Evolutionary conservation across 139 green algal genomes (phyloP).

Genomic region (Micractinium sp.): DNA sequence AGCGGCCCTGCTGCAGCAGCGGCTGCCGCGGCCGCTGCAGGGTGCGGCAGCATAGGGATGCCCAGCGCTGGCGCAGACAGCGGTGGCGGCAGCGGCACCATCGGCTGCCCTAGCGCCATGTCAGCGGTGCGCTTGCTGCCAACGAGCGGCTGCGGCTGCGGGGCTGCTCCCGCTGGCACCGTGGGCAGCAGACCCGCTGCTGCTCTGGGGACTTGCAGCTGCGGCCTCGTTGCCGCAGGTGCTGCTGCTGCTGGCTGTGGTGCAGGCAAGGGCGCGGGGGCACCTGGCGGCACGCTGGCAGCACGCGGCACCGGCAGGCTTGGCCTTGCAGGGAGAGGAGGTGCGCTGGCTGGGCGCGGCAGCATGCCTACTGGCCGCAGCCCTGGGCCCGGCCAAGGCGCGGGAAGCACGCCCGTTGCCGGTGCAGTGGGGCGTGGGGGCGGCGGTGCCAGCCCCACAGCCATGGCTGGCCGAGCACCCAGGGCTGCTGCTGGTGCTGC

Average conservation of each 20-base stretch:
- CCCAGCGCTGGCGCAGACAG: neutral
- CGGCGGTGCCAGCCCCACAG: neutral
- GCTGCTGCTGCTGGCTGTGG: neutral
- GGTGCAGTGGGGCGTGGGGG: neutral
- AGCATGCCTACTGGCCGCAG: neutral
- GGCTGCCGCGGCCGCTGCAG: neutral
- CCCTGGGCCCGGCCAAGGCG: neutral
- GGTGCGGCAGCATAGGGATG: conserved; percentile 12
- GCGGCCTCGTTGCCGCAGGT: neutral
- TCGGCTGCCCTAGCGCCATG: neutral
- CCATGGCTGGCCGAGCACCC: neutral
- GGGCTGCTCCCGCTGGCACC: neutral
- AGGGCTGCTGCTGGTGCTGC: neutral
- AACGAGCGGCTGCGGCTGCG: neutral
- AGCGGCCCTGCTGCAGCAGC: neutral
- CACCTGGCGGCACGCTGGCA: neutral
- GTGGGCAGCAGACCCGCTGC: neutral
- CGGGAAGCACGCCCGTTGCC: neutral
- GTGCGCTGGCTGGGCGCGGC: conserved; percentile 4
- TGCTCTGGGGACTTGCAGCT: neutral
- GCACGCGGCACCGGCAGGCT: neutral
- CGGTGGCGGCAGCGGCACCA: neutral
- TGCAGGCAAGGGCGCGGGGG: neutral
- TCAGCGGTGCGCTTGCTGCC: conserved; percentile 15
- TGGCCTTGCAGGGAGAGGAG: neutral